A percentile compares a stretch with the other conserved stretches of the same genome.
Evolutionary conservation across 129 eudicot species (phyloP).

Genomic region (Silybum marianum): DNA sequence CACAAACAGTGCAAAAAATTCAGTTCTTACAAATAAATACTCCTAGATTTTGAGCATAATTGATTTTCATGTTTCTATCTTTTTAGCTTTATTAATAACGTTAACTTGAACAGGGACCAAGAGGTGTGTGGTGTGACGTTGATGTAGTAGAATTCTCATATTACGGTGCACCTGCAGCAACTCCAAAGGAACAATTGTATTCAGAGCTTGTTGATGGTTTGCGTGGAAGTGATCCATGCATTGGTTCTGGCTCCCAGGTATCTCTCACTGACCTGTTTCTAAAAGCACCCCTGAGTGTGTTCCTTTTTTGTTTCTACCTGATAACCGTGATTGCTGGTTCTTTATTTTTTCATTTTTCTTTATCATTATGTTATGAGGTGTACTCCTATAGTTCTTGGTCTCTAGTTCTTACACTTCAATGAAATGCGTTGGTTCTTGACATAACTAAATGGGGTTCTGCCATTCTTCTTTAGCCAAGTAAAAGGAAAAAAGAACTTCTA

Average conservation of each 20-base stretch:
- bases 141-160: conserved; percentile 84
- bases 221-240: conserved; percentile 80
- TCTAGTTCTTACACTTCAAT: background rate
- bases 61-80: background rate
- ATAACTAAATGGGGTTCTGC: background rate
- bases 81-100: background rate
- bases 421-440: background rate
- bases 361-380: background rate
- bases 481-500: background rate
- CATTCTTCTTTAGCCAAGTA: background rate
- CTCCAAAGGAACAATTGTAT: conserved; percentile 74
- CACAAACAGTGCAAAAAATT: too few species aligned
- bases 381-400: background rate
- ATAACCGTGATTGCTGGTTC: background rate
- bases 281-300: background rate
- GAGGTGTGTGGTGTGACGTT: conserved; percentile 92
- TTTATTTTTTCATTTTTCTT: background rate
- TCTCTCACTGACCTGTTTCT: background rate
- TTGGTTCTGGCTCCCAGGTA: conserved; percentile 94
- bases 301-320: background rate
- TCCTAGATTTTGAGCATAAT: conserved; percentile 10
- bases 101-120: conserved; percentile 66
- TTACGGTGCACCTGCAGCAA: conserved; percentile 82
- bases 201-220: conserved; percentile 83
- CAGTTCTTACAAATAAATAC: too few species aligned